A percentile compares a stretch with the other conserved stretches of the same genome.
These are phyloP conservation scores for Rhizopogon roseolus DNA, from an alignment of 768 basidiomycete species.

Conservation along the genomic window DNA sequence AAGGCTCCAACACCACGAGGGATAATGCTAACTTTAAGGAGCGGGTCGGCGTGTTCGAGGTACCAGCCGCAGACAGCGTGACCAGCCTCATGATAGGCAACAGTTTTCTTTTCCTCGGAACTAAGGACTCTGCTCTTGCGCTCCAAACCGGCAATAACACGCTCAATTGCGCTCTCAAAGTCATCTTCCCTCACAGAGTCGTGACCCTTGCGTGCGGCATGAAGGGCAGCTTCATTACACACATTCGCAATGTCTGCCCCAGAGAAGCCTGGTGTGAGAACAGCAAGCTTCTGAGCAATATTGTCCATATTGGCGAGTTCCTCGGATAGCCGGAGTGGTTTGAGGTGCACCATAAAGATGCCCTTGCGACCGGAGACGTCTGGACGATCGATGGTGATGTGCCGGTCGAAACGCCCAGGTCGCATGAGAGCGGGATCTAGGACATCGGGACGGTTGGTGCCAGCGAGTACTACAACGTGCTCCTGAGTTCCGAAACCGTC, in stretches of 20 bases:
- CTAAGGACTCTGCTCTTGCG: slow-evolving; percentile 92
- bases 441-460: slow-evolving; percentile 96
- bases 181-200: slow-evolving; percentile 78
- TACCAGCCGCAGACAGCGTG: slow-evolving; percentile 99
- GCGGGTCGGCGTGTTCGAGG: slow-evolving; percentile 93
- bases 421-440: slow-evolving; percentile 94
- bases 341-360: slow-evolving; percentile 90
- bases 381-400: slow-evolving; percentile 92
- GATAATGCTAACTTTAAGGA: slow-evolving; percentile 98
- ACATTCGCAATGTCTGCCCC: slow-evolving; percentile 99
- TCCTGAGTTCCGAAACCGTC: slow-evolving; percentile 98
- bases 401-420: slow-evolving; percentile 95
- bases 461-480: slow-evolving; percentile 93
- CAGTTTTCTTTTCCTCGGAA: slow-evolving; percentile 95
- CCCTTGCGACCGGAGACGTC: slow-evolving; percentile 92
- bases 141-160: slow-evolving; percentile 96
- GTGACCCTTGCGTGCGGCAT: slow-evolving; percentile 82
- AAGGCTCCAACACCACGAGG: slow-evolving; percentile 93
- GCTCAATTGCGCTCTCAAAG: slow-evolving; percentile 97
- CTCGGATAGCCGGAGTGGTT: slow-evolving; percentile 68
- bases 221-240: slow-evolving; percentile 95
- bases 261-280: slow-evolving; percentile 96
- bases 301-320: slow-evolving; percentile 42
- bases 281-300: slow-evolving; percentile 89
- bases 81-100: slow-evolving; percentile 98